Evolutionary conservation across 192 early-diverging fungal species (phyloP).

Genomic region (Helicostylum pulchrum): DNA sequence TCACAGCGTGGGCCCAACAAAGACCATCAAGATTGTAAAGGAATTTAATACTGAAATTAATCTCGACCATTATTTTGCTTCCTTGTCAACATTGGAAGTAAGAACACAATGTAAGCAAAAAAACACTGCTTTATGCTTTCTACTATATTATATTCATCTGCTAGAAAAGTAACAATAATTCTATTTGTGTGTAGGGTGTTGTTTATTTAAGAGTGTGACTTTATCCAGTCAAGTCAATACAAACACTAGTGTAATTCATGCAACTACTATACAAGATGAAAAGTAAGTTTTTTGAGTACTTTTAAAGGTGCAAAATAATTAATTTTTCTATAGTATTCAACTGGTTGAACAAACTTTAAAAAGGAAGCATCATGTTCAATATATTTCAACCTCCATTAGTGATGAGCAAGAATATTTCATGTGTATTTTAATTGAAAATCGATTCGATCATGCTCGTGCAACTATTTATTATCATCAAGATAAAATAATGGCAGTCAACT

Average conservation of each 20-base stretch:
- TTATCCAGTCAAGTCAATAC: background rate
- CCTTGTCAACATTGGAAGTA: background rate
- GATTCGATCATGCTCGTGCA: too few relatives aligned
- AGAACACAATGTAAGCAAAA: background rate
- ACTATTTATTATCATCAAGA: too few relatives aligned
- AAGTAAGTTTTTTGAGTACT: background rate
- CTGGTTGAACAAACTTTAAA: background rate
- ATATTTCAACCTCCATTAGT: background rate
- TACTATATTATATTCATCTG: background rate
- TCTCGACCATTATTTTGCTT: background rate
- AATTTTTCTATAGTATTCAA: background rate
- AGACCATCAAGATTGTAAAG: background rate
- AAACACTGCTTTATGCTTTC: background rate
- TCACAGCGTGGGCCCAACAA: background rate
- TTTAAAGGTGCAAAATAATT: background rate
- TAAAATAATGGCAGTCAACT: background rate
- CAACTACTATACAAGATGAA: background rate
- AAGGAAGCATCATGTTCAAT: background rate
- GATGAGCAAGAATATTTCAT: too few relatives aligned
- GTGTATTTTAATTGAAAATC: too few relatives aligned
- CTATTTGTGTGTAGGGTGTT: background rate
- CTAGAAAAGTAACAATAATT: background rate
- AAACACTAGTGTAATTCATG: background rate
- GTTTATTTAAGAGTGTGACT: slow-evolving; percentile 3
- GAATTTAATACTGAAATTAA: background rate